phyloP scores from a whole-genome alignment of 225 moss, liverwort and hornwort genomes.

The Sphagnum contortum region DNA sequence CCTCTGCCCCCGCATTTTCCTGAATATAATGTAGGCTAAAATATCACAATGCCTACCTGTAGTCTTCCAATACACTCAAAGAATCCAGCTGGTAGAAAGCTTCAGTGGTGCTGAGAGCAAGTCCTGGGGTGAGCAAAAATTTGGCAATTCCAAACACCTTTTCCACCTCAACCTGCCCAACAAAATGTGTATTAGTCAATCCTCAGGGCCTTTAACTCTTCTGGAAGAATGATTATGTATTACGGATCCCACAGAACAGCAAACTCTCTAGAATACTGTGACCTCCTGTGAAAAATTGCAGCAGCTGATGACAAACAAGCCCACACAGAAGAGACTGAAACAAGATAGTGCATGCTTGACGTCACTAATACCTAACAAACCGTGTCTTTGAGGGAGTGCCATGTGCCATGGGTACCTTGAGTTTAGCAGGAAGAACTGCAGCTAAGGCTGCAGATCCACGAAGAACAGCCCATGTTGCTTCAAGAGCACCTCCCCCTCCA shows the following conservation, averaged over 20 bases:
- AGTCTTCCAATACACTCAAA: slow-evolving; percentile 30
- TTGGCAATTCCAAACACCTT: slow-evolving; percentile 30
- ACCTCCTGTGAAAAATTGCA: no score
- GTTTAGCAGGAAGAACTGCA: slow-evolving; percentile 23
- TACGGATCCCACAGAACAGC: no score
- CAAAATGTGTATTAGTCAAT: background rate
- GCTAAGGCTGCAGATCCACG: slow-evolving; percentile 28
- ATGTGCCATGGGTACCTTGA: slow-evolving; percentile 12
- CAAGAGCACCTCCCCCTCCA: slow-evolving; percentile 22
- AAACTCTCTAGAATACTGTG: no score
- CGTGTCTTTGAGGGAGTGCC: no score
- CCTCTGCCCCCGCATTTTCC: no score
- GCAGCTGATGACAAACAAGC: no score
- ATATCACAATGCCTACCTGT: slow-evolving; percentile 10
- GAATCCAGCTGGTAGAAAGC: slow-evolving; percentile 37
- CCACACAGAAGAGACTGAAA: background rate
- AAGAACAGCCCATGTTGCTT: slow-evolving; percentile 21
- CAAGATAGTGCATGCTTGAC: background rate
- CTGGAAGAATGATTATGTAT: no score
- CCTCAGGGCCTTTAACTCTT: background rate
- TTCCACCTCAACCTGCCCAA: slow-evolving; percentile 19
- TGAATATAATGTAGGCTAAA: no score
- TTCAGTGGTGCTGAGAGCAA: slow-evolving; percentile 12
- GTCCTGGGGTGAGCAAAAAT: slow-evolving; percentile 25
- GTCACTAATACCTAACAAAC: background rate